A percentile compares a stretch with the other conserved stretches of the same genome.
Conservation (phyloP, 345 rosid genomes). For the Murraya paniculata region DNA sequence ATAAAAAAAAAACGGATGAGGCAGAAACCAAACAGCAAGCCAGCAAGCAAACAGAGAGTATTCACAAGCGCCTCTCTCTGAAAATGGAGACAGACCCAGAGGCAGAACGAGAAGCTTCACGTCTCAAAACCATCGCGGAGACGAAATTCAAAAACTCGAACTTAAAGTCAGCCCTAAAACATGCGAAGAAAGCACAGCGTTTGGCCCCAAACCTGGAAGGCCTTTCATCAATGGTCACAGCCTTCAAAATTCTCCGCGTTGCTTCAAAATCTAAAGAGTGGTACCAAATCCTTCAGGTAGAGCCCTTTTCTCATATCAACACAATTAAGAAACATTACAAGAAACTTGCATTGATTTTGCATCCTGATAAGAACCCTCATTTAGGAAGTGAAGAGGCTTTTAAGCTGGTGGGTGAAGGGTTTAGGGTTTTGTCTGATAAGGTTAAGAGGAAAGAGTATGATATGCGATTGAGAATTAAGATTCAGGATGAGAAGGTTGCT, state of each 20-base stretch:
- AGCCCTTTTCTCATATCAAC: slow-evolving; percentile 71
- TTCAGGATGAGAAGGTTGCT: slow-evolving; percentile 55
- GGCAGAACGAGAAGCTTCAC: slow-evolving; percentile 42
- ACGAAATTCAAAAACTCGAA: slow-evolving; percentile 44
- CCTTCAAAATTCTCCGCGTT: slow-evolving; percentile 53
- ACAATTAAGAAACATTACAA: slow-evolving; percentile 67
- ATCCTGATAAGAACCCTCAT: slow-evolving; percentile 74
- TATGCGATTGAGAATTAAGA: slow-evolving; percentile 58
- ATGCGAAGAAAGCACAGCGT: slow-evolving; percentile 60
- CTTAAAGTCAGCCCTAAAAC: slow-evolving; percentile 53
- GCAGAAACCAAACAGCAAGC: too few species aligned
- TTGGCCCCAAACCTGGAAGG: slow-evolving; percentile 57
- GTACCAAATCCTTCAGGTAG: slow-evolving; percentile 80
- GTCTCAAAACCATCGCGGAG: slow-evolving; percentile 57
- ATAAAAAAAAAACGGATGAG: background rate
- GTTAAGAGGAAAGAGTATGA: slow-evolving; percentile 75
- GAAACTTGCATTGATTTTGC: slow-evolving; percentile 65
- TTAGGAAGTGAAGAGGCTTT: slow-evolving; percentile 83
- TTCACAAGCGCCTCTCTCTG: background rate
- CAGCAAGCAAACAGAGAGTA: too few species aligned
- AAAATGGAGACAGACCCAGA: slow-evolving; percentile 27
- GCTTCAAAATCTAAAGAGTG: slow-evolving; percentile 56
- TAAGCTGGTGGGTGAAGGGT: slow-evolving; percentile 76
- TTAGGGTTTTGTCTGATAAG: slow-evolving; percentile 64
- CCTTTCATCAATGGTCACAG: slow-evolving; percentile 59